phyloP scores from a whole-genome alignment of 2,329 filamentous ascomycete genomes.

The Shiraia sp. region DNA sequence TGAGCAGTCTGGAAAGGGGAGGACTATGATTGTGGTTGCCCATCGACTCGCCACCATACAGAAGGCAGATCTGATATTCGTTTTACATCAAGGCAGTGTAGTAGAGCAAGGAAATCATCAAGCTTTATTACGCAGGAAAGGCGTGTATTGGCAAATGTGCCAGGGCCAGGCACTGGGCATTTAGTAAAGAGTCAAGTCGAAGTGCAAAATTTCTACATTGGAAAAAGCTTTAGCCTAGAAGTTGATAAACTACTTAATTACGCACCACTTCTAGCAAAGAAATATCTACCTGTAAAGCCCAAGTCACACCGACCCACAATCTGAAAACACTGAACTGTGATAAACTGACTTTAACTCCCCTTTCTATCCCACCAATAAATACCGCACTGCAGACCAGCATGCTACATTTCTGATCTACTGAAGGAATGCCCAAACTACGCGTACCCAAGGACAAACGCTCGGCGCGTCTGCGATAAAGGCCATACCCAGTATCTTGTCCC shows the following conservation, averaged over 20 bases:
- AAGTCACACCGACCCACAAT: no score
- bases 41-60: constrained; percentile 47
- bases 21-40: constrained; percentile 49
- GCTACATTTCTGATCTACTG: not conserved
- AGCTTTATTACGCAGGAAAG: constrained; percentile 13
- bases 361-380: no score
- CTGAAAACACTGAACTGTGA: no score
- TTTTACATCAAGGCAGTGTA: constrained; percentile 45
- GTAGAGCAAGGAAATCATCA: constrained; percentile 40
- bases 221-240: no score
- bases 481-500: no score
- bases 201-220: no score
- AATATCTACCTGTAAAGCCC: no score
- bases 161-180: constrained; percentile 9
- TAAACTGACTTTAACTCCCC: no score
- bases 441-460: not conserved
- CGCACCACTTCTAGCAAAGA: no score
- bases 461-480: no score
- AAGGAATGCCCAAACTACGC: not conserved
- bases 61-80: constrained; percentile 47
- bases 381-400: not conserved
- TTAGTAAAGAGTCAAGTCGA: not conserved
- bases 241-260: no score
- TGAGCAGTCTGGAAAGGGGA: constrained; percentile 54
- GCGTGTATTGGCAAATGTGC: constrained; percentile 24